These are phyloP conservation scores for Aegilops tauschii DNA, from an alignment of 176 grass and related monocot genomes.

Conservation along the genomic window DNA sequence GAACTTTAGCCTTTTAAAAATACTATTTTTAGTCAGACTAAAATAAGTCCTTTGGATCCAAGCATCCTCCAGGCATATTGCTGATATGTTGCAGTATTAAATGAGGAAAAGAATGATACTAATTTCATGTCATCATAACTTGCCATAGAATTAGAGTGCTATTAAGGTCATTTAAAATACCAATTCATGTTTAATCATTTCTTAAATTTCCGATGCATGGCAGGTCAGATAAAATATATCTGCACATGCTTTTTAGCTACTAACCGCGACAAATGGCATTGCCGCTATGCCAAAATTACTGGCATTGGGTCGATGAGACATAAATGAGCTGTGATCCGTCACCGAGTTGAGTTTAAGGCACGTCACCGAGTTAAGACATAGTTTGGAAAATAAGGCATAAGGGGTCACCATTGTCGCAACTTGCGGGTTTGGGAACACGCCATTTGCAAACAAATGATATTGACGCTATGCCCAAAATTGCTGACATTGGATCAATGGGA, in stretches of 20 bases:
- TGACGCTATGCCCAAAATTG: not conserved
- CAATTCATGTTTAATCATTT: not conserved
- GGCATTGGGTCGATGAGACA: not conserved
- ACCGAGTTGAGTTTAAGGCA: no score
- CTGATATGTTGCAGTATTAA: no score
- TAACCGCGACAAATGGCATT: not conserved
- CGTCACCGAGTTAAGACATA: not conserved
- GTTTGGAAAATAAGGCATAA: not conserved
- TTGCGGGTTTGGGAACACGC: not conserved
- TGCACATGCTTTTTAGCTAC: not conserved
- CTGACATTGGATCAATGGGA: not conserved
- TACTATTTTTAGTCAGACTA: no score
- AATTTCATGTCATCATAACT: no score
- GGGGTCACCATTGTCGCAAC: not conserved
- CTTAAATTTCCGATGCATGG: not conserved
- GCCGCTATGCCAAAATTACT: not conserved
- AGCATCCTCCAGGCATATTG: no score
- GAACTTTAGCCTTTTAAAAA: no score
- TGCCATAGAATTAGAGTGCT: no score
- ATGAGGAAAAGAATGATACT: no score
- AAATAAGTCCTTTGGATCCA: no score
- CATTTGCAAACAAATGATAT: not conserved
- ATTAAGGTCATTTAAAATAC: not conserved
- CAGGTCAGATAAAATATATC: not conserved
- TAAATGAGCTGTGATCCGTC: not conserved